These are phyloP conservation scores for Raddia distichophylla DNA, from an alignment of 176 grass and related monocot species.

Conservation along the genomic window DNA sequence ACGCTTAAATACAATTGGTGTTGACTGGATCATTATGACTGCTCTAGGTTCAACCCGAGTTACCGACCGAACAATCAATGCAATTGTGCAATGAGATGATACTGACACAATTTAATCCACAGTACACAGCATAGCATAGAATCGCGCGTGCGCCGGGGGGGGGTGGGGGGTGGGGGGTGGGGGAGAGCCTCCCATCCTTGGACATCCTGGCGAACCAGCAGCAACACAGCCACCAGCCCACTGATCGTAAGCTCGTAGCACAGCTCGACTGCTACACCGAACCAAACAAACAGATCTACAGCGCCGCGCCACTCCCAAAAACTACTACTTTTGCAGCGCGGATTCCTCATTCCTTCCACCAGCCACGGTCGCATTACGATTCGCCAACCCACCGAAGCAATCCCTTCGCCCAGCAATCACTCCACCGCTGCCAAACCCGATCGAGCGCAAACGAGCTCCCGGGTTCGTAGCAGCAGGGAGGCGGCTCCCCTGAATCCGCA, in stretches of 20 bases:
- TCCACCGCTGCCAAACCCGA: constrained; percentile 24
- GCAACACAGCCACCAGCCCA: not conserved
- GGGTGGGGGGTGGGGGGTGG: too few species aligned
- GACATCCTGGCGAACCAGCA: not conserved
- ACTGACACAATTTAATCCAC: not conserved
- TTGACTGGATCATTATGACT: constrained; percentile 15
- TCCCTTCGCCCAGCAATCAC: constrained; percentile 28
- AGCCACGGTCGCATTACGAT: constrained; percentile 21
- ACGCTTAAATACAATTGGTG: not conserved
- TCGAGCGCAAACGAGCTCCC: not conserved
- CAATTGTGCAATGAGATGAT: not conserved
- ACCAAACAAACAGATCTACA: constrained; percentile 38
- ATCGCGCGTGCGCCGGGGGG: not conserved
- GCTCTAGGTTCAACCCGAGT: constrained; percentile 10
- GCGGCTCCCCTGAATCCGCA: not conserved
- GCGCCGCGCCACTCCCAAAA: not conserved
- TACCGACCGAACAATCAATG: not conserved
- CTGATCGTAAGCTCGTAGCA: not conserved
- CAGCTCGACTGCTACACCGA: not conserved
- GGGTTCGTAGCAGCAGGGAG: not conserved
- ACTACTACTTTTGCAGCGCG: not conserved
- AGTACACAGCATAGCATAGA: not conserved
- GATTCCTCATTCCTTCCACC: not conserved
- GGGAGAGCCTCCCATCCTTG: not conserved
- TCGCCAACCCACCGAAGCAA: constrained; percentile 18